Percentiles rank a stretch among this genome's conserved stretches.
phyloP scores from a whole-genome alignment of 2,329 filamentous ascomycete genomes.

The Huntiella savannae region DNA sequence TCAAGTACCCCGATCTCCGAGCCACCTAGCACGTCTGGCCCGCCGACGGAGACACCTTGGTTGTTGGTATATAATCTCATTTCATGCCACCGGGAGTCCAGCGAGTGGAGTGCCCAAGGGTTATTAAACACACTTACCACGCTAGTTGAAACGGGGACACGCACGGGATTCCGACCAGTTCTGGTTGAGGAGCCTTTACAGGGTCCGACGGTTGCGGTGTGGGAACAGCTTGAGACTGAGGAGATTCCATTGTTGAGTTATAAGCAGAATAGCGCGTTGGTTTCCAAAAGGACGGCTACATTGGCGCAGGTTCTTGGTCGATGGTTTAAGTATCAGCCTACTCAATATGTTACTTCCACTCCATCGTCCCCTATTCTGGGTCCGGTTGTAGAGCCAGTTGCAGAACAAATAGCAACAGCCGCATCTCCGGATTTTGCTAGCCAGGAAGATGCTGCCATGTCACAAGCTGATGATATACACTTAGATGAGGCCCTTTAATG shows the following conservation, averaged over 20 bases:
- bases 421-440: background rate
- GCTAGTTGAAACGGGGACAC: slow-evolving; percentile 40
- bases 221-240: background rate
- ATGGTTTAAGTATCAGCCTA: slow-evolving; percentile 5
- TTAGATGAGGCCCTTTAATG: background rate
- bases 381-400: background rate
- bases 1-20: slow-evolving; percentile 20
- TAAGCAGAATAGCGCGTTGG: slow-evolving; percentile 6
- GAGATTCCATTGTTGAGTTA: slow-evolving; percentile 10
- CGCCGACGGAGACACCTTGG: slow-evolving; percentile 17
- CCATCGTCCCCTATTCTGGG: no score
- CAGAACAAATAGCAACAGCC: background rate
- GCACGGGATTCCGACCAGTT: slow-evolving; percentile 24
- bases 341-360: no score
- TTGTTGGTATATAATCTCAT: slow-evolving; percentile 48
- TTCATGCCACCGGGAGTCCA: slow-evolving; percentile 44
- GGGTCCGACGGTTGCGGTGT: background rate
- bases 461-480: slow-evolving; percentile 2
- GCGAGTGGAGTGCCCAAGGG: slow-evolving; percentile 60
- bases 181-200: slow-evolving; percentile 23
- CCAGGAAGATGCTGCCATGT: slow-evolving; percentile 4
- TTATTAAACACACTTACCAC: slow-evolving; percentile 41
- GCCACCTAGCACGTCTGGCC: slow-evolving; percentile 18
- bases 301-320: slow-evolving; percentile 1
- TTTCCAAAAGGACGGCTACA: slow-evolving; percentile 5